A percentile compares a stretch with the other conserved stretches of the same genome.
phyloP scores from a whole-genome alignment of 495 filamentous ascomycete genomes.

The Penicillium lividum region DNA sequence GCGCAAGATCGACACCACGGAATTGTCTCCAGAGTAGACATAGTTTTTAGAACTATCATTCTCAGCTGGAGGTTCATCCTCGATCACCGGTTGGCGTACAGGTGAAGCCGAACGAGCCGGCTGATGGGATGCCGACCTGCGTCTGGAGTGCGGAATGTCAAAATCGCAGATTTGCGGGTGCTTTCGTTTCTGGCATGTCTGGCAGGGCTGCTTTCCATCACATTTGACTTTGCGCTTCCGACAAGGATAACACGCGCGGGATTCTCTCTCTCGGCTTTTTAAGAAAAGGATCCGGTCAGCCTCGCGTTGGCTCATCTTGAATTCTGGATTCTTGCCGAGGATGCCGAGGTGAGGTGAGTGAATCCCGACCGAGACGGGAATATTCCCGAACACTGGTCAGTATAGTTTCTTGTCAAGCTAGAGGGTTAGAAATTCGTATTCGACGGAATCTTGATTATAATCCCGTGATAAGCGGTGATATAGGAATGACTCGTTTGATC shows the following conservation, averaged over 20 bases:
- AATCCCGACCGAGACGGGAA: no score
- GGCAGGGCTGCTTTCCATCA: slow-evolving; percentile 34
- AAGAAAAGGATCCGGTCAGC: slow-evolving; percentile 34
- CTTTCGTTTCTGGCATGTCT: slow-evolving; percentile 32
- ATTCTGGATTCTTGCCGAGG: slow-evolving; percentile 7
- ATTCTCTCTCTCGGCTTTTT: slow-evolving; percentile 35
- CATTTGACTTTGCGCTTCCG: slow-evolving; percentile 46
- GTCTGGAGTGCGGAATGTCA: slow-evolving; percentile 13
- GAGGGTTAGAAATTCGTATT: no score
- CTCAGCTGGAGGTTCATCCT: neutral
- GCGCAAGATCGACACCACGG: slow-evolving; percentile 36
- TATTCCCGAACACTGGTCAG: no score
- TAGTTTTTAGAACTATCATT: slow-evolving; percentile 40
- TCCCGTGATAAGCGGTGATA: no score
- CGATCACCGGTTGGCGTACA: neutral
- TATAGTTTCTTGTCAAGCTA: no score
- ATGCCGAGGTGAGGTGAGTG: neutral
- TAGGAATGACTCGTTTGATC: no score
- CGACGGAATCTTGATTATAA: no score
- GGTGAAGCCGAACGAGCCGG: slow-evolving; percentile 1
- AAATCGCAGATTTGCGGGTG: slow-evolving; percentile 43
- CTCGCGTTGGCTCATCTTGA: slow-evolving; percentile 19
- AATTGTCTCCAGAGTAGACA: slow-evolving; percentile 44
- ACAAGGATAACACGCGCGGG: slow-evolving; percentile 42
- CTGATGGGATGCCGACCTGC: neutral